Base-by-base conservation (phyloP, 2,329 filamentous ascomycete genomes). In the Fusarium tricinctum region DNA sequence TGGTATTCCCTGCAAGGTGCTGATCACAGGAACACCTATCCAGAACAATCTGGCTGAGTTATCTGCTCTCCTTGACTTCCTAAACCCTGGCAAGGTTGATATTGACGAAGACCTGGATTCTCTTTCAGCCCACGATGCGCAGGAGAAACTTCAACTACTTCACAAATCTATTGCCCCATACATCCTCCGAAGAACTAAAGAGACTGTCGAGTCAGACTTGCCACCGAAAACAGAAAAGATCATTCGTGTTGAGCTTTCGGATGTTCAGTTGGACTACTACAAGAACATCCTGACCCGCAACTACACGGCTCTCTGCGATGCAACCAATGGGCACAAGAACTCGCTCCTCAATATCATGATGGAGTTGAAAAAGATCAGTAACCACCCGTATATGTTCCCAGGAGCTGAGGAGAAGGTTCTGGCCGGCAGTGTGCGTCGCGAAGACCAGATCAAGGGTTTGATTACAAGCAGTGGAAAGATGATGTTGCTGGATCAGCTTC, bases 191-290 rank as follows among this genome's bases (percentile, higher is more conserved):
- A 91, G 96, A 51, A 98, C 96, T 19, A 99, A 99, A 80, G 93
- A 97, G 76, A 97, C 96, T 58, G 97, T 99, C 9, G 96, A 98
- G 78, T 97, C 94, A 22, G 96, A 99, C 72, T 83, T 99, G 26
- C 96, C 96, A 14, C 94, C 95, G 1, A 99, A 99, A 83, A 97
- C 93, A 0, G 96, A 99, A 78, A 99, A 98, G 83, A 99, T 99
- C 70, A 97, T 99, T 77, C 93, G 97, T 57, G 96, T 99, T 40
- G 96, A 98, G 79, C 85, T 99, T 50, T 97, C 96, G 0, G 96
- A 99, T 79, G 91, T 98, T 28, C 96, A 99, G 77, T 84, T 98
- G 12, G 95, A 99, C 69, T 98, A 97, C 79, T 99, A 99, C 84
- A 98, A 98, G 81, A 98, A 98, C 76, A 98, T 99, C 61, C 85